phyloP scores from a whole-genome alignment of 2,329 filamentous ascomycete species.

The Ophiocordyceps camponoti-rufipedis region DNA sequence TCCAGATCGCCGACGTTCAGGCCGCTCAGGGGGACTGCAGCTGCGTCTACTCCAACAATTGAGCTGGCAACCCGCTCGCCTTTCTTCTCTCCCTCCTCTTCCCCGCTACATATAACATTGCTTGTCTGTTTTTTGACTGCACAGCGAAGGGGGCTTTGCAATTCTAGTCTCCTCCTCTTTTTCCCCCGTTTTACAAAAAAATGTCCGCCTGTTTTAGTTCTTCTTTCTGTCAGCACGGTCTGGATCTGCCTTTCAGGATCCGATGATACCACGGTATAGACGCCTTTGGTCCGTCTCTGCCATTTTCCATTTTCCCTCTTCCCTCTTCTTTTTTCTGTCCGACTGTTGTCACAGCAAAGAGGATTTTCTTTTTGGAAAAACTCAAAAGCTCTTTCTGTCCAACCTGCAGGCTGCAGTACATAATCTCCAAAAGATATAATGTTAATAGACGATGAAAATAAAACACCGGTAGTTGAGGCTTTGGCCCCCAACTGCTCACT shows the following conservation, averaged over 20 bases:
- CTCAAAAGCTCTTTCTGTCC: too few relatives aligned
- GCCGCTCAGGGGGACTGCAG: slow-evolving; percentile 16
- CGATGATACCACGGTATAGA: background rate
- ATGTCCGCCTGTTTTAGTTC: background rate
- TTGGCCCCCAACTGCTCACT: too few relatives aligned
- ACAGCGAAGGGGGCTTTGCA: background rate
- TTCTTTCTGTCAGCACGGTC: background rate
- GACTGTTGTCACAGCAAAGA: too few relatives aligned
- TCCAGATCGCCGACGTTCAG: slow-evolving; percentile 17
- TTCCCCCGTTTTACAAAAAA: background rate
- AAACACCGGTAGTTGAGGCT: too few relatives aligned
- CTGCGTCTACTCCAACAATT: slow-evolving; percentile 18
- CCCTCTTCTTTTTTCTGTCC: background rate
- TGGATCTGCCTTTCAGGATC: background rate
- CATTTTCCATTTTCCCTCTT: background rate
- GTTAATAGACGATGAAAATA: too few relatives aligned
- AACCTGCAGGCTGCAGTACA: too few relatives aligned
- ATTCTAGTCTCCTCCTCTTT: background rate
- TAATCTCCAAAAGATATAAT: too few relatives aligned
- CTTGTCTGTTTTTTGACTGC: background rate
- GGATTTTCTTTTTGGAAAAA: background rate
- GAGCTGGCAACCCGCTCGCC: background rate
- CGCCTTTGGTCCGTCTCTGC: background rate
- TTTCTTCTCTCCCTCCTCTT: background rate
- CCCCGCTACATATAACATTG: background rate